phyloP scores from a whole-genome alignment of 148 eudicot genomes.

The Chenopodium album region DNA sequence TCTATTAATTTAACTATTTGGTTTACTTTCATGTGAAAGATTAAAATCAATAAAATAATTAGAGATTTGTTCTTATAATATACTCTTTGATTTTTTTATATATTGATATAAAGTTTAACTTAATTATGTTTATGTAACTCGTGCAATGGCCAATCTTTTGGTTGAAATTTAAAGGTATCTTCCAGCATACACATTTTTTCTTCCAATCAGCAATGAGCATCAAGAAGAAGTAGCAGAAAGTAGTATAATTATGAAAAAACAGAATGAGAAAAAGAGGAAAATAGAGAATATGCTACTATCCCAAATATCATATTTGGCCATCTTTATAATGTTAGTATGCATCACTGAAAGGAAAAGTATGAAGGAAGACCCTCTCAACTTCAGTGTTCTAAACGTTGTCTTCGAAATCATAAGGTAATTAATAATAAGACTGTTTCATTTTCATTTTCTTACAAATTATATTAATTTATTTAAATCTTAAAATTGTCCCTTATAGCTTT shows the following conservation, averaged over 20 bases:
- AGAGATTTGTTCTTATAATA: no score
- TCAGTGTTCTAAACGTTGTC: conserved; percentile 49
- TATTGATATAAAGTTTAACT: no score
- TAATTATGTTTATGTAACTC: no score
- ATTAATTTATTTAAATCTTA: no score
- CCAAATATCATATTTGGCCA: conserved; percentile 41
- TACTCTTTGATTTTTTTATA: no score
- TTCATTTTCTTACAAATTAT: neutral
- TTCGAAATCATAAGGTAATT: conserved; percentile 62
- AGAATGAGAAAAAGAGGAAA: neutral
- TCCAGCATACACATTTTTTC: conserved; percentile 51
- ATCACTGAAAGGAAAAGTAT: conserved; percentile 52
- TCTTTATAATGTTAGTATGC: conserved; percentile 51
- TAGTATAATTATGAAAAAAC: conserved; percentile 2
- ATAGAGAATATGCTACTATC: conserved; percentile 49
- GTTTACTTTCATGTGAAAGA: no score
- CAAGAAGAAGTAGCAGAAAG: conserved; percentile 15
- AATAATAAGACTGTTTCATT: neutral
- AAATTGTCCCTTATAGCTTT: no score
- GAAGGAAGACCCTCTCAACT: conserved; percentile 62
- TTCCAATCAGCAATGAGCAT: conserved; percentile 30
- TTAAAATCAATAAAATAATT: no score
- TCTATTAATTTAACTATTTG: no score
- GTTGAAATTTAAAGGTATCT: conserved; percentile 41
- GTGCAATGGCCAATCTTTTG: neutral